Evolutionary conservation across 768 basidiomycete species (phyloP).

Genomic region (Lactarius psammicola): DNA sequence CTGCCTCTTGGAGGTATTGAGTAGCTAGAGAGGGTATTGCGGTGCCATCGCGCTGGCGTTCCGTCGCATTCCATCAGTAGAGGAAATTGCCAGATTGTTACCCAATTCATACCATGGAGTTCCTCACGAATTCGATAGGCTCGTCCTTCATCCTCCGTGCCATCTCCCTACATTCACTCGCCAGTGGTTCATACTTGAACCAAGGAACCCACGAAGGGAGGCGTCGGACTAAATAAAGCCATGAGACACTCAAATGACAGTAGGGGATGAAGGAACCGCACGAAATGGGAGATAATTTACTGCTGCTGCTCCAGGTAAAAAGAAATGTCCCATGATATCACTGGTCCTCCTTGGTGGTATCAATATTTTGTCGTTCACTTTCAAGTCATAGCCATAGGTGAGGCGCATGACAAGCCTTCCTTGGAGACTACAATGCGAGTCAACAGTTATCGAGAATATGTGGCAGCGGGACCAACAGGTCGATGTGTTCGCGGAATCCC

Average conservation of each 20-base stretch:
- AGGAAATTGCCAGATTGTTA: neutral
- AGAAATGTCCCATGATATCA: neutral
- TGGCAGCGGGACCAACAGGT: neutral
- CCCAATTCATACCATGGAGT: conserved; percentile 8
- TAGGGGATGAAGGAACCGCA: neutral
- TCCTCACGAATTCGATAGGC: conserved; percentile 11
- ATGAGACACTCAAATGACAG: neutral
- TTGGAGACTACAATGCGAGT: neutral
- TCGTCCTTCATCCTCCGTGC: conserved; percentile 5
- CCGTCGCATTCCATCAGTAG: neutral
- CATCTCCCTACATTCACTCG: conserved; percentile 1
- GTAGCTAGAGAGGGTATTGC: conserved; percentile 12
- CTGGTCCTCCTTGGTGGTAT: neutral
- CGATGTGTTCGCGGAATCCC: conserved; percentile 1
- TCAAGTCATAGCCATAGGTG: conserved; percentile 14
- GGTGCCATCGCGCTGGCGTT: conserved; percentile 4
- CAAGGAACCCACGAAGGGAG: conserved; percentile 23
- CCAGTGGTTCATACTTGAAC: conserved; percentile 11
- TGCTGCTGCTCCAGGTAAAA: conserved; percentile 2
- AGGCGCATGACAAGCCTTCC: conserved; percentile 7
- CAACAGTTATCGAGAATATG: neutral
- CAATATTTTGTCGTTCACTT: neutral
- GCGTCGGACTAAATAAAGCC: conserved; percentile 4
- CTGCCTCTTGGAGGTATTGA: conserved; percentile 11
- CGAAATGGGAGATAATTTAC: conserved; percentile 19